These are phyloP conservation scores for Globisporangium alternatum DNA, from an alignment of 352 stramenopile genomes.

Conservation along the genomic window DNA sequence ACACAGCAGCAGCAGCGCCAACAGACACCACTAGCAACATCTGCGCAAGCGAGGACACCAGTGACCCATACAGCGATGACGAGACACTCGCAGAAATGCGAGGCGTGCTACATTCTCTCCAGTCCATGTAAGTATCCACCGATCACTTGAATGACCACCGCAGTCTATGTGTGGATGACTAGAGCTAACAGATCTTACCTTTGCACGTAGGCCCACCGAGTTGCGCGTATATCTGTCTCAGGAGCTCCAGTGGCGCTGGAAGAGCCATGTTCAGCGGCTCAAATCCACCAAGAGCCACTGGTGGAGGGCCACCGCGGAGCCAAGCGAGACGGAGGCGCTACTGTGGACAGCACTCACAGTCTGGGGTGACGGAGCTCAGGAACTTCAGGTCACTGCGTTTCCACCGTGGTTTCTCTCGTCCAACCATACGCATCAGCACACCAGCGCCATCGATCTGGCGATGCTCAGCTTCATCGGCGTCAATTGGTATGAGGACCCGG, in stretches of 20 bases:
- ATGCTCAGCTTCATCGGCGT: conserved; percentile 11
- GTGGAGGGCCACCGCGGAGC: neutral
- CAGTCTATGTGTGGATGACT: too few species aligned
- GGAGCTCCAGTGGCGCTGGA: conserved; percentile 10
- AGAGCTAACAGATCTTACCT: neutral
- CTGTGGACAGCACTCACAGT: conserved; percentile 2
- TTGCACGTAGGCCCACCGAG: neutral
- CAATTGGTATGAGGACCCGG: conserved; percentile 10
- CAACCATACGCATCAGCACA: neutral
- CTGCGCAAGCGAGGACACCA: neutral
- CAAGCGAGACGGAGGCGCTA: neutral
- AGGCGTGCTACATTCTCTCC: conserved; percentile 3
- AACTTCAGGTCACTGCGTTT: conserved; percentile 6
- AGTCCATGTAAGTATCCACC: conserved; percentile 5
- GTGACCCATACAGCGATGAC: neutral
- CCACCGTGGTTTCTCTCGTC: conserved; percentile 11
- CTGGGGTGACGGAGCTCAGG: neutral
- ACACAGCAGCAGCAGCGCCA: neutral
- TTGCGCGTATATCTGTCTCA: conserved; percentile 4
- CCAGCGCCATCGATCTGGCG: neutral
- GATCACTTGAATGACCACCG: neutral
- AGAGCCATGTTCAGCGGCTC: neutral
- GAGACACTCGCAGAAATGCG: neutral
- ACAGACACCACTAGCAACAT: neutral
- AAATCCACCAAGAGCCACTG: conserved; percentile 5